phyloP scores from a whole-genome alignment of 345 rosid genomes.

The Clausena lansium region DNA sequence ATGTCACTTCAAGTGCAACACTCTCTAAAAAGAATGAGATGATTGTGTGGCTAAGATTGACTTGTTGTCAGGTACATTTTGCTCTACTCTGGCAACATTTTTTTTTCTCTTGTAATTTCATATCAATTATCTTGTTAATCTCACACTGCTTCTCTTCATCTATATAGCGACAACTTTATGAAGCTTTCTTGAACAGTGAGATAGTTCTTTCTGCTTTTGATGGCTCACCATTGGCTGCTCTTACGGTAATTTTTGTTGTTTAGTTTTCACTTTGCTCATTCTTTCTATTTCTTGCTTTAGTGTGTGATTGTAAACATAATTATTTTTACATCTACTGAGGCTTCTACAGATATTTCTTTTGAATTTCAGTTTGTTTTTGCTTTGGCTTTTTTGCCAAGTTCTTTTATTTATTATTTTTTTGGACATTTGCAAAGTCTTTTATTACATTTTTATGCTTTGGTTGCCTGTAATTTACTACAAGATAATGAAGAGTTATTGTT shows the following conservation, averaged over 20 bases:
- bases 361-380: not conserved
- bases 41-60: conserved; percentile 89
- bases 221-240: conserved; percentile 96
- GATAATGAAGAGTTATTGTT: not conserved
- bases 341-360: not conserved
- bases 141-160: conserved; percentile 14
- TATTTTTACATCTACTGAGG: not conserved
- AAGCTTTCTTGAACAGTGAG: conserved; percentile 89
- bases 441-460: not conserved
- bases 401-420: not conserved
- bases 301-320: not conserved
- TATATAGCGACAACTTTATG: conserved; percentile 75
- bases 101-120: not conserved
- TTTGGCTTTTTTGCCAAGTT: not conserved
- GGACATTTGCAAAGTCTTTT: not conserved
- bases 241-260: conserved; percentile 59
- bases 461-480: not conserved
- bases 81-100: not conserved
- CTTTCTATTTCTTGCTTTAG: not conserved
- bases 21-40: conserved; percentile 89
- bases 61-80: conserved; percentile 74
- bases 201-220: conserved; percentile 93
- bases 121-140: conserved; percentile 1
- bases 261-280: not conserved
- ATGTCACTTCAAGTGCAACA: conserved; percentile 41